Evolutionary conservation across 345 rosid species (phyloP), one percentile per base, ranked within the genome.

Genomic region (Melaleuca alternifolia): DNA sequence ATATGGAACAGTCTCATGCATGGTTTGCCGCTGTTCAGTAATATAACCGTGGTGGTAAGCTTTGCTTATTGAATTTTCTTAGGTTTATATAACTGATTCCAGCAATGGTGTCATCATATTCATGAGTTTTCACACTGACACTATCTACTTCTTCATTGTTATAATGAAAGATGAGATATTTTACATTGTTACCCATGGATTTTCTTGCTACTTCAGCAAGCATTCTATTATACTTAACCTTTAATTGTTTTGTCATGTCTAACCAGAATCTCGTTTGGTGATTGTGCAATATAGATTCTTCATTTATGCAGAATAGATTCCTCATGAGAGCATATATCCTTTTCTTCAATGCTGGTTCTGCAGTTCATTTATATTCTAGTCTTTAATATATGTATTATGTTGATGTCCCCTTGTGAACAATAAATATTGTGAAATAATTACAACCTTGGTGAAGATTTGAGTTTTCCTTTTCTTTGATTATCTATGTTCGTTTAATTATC

Each of bases 1-100:
- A 91, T 96, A 87, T 97, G 99, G 99, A 92, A 89, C 88, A 90
- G 90, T 89, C 86, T 94, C 85, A 88, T 96, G 91, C 99, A 94
- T 57, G 96, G 95, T 83, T 89, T 97, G 85, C 97, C 97, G 48
- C 88, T 93, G 52, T 93, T 97, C 91, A 96, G 98, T 87, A 96
- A 93, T 88, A 76, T 88, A 86, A 92, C 91, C 83, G 62, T 90
- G 44, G 92, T 95, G 89, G 99, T 97, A 94, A 92, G 99, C 93
- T 89, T 84, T 52, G 51, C 77, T 37, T 33, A n/a, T 51, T 28
- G 57, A 53, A 83, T 11, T 11, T 89, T 57, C 86, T 86, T 86
- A 85, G 51, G 77, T 33, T 71, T 71, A 33, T 71, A 16, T 46
- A 71, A 71, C 48, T 71, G 21, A 71, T 71, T 71, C 24, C 10